phyloP scores from a whole-genome alignment of 169 alveolate genomes.

The Plasmodium malariae region DNA sequence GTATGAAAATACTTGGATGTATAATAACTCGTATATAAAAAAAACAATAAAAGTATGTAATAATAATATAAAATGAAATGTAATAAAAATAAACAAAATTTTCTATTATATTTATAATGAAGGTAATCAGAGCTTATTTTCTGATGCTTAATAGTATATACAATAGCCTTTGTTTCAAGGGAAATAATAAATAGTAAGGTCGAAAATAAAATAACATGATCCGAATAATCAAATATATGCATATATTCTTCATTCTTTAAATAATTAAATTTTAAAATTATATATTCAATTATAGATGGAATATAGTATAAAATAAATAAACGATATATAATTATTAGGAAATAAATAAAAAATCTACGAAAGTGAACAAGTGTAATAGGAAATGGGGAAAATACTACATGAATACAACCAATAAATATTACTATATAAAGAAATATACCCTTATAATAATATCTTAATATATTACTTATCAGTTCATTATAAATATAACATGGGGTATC shows the following conservation, averaged over 20 bases:
- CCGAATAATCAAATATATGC: constrained; percentile 76
- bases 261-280: constrained; percentile 52
- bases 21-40: constrained; percentile 72
- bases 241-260: constrained; percentile 68
- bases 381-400: constrained; percentile 76
- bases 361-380: constrained; percentile 76
- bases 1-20: constrained; percentile 77
- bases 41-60: constrained; percentile 69
- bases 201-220: constrained; percentile 74
- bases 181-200: constrained; percentile 70
- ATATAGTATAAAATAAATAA: constrained; percentile 65
- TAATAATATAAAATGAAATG: constrained; percentile 53
- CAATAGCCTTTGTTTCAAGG: constrained; percentile 65
- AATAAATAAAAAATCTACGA: constrained; percentile 72
- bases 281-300: constrained; percentile 77
- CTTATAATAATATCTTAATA: constrained; percentile 64
- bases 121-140: constrained; percentile 47
- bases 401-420: constrained; percentile 73
- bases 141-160: constrained; percentile 67
- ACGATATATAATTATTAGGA: constrained; percentile 75
- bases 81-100: constrained; percentile 48
- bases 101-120: constrained; percentile 76
- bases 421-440: constrained; percentile 67
- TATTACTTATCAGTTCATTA: constrained; percentile 50
- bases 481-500: constrained; percentile 76